Evolutionary conservation across 1,139 yeast genomes (phyloP), one percentile per base, ranked within the genome.

Genomic region (Meyerozyma guilliermondii): DNA sequence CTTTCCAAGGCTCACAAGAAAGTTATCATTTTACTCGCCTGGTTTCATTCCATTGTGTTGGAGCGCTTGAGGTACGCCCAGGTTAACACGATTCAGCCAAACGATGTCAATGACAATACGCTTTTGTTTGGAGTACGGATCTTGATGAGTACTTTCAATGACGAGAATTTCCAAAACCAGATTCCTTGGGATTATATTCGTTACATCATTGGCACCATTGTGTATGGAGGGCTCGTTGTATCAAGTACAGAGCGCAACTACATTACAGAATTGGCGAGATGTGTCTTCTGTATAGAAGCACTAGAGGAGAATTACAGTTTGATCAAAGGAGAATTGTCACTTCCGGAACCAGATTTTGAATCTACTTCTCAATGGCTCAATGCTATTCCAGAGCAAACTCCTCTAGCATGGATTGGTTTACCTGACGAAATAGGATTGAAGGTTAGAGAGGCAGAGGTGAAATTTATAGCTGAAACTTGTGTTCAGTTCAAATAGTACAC

Each of bases 11-110:
- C 80, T 46, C 63, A 72, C 37, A 61, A 62, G 10, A 75, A 78
- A 41, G 53, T 84, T 3, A 71, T 66, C 46, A 78, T 83, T 53
- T 57, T 84, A 23, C 55, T 85, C 10, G 68, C 79, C 0, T 87
- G 95, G 95, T 74, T 74, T 48, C 95, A 87, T 58, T 71, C 85
- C 0, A 53, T 83, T 1, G 53, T 87, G 3, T 71, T 72, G 37
- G 88, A 83, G 46, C 63, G 87, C 42, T 60, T 76, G 37, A 69
- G 83, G 38, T 83, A 72, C 50, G 71, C 71, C 1, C 89, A 92
- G 0, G 56, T 76, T 6, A 87, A 94, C 1, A 85, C 87, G 62
- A 54, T 65, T 1, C 75, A 76, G 51, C 55, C 52, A 7, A 84
- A 86, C 55, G 95, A 85, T 47, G 76, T 88, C 52, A 85, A 80